These are phyloP conservation scores for Sclerospora graminicola DNA, from an alignment of 352 stramenopile genomes.

Conservation along the genomic window DNA sequence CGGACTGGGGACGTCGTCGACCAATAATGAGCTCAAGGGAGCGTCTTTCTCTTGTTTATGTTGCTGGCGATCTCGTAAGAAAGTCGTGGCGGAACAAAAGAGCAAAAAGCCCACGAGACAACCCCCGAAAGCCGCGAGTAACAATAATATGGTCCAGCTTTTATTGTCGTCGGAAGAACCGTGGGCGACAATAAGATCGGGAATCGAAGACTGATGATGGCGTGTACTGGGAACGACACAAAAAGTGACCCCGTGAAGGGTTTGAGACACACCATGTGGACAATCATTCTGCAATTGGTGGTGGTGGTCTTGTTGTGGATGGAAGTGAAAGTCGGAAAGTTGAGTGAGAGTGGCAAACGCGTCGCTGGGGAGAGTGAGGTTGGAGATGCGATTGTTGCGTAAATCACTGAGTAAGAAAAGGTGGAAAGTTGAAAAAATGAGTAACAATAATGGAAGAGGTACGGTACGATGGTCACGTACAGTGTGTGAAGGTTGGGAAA, in stretches of 20 bases:
- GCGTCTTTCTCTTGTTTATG: too few species aligned
- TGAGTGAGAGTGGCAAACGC: conserved; percentile 24
- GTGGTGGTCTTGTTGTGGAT: neutral
- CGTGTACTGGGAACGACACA: conserved; percentile 27
- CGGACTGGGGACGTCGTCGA: conserved; percentile 4
- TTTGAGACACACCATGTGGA: conserved; percentile 16
- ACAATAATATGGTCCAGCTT: conserved; percentile 24
- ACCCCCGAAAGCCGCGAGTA: conserved; percentile 23
- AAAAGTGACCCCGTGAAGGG: conserved; percentile 22
- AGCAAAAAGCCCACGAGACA: conserved; percentile 27
- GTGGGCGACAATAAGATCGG: conserved; percentile 9
- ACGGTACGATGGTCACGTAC: conserved; percentile 12
- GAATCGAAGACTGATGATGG: conserved; percentile 4
- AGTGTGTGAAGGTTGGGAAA: conserved; percentile 32
- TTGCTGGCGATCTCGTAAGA: conserved; percentile 7
- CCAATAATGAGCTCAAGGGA: conserved; percentile 2
- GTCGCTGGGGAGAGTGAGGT: conserved; percentile 28
- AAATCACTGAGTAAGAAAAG: conserved; percentile 22
- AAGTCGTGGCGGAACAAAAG: conserved; percentile 20
- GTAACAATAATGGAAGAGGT: neutral
- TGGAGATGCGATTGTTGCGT: conserved; percentile 29
- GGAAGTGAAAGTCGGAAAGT: conserved; percentile 22
- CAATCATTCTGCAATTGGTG: too few species aligned
- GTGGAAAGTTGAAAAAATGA: neutral
- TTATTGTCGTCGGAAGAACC: conserved; percentile 2